phyloP scores from a whole-genome alignment of 495 filamentous ascomycete genomes.

The Neurospora sp. region DNA sequence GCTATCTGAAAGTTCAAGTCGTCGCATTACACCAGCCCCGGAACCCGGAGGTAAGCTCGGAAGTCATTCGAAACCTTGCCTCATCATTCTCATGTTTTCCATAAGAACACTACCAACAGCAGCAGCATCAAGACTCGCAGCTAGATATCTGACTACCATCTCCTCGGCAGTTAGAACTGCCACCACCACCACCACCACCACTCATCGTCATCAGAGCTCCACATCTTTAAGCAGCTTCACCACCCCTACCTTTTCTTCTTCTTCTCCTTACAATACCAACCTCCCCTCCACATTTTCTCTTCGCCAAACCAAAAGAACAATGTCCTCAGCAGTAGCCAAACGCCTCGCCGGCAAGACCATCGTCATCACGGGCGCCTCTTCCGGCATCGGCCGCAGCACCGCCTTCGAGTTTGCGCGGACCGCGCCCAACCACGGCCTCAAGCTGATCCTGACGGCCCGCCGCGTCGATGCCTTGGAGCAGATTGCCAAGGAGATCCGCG shows the following conservation, averaged over 20 bases:
- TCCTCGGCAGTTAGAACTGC: neutral
- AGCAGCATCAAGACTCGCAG: neutral
- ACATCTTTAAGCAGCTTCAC: neutral
- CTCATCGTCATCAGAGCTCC: neutral
- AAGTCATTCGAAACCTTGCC: neutral
- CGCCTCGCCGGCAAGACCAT: slow-evolving; percentile 93
- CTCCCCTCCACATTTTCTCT: neutral
- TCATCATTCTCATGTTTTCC: neutral
- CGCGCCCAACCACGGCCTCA: slow-evolving; percentile 60
- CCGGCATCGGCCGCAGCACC: slow-evolving; percentile 78
- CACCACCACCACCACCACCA: neutral
- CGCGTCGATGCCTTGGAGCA: slow-evolving; percentile 68
- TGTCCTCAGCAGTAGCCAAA: slow-evolving; percentile 61
- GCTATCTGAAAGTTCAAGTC: neutral
- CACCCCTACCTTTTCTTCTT: neutral
- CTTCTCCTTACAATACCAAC: neutral
- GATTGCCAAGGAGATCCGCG: slow-evolving; percentile 65
- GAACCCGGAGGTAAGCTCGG: neutral
- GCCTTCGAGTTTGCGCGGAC: slow-evolving; percentile 90
- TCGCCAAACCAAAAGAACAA: slow-evolving; percentile 25
- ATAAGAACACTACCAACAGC: neutral
- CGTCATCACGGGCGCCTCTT: slow-evolving; percentile 84
- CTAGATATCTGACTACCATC: neutral
- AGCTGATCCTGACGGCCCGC: slow-evolving; percentile 79
- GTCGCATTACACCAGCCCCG: neutral